Evolutionary conservation across 306 rosid genomes (phyloP), one percentile per base, ranked within the genome.

Genomic region (Dalbergia cultrata): DNA sequence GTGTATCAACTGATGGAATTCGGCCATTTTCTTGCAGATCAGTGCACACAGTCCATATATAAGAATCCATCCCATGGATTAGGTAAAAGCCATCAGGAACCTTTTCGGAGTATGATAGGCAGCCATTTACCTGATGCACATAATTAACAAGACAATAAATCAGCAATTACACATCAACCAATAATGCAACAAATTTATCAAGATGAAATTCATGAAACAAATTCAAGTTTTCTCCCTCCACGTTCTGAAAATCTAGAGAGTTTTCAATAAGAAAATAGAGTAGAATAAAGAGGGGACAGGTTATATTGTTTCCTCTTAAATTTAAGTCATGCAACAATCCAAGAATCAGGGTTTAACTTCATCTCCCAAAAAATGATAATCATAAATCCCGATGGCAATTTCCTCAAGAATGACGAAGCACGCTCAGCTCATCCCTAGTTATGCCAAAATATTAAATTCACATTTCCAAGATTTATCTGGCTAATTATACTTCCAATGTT

Each of bases 11-110:
- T 12, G 99, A 88, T 50, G 99, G 99, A 79, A 96, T 88, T 58
- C 97, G 95, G 82, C 95, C 93, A 88, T 81, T 92, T 77, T 96
- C 99, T 77, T 83, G 93, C 84, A 87, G 84, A 87, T 90, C 97
- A 83, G 93, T 90, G 88, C 99, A 96, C 78, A 96, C 81, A 6
- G 90, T 81, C 99, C 99, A 96, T 52, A 96, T 87, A 87, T 92
- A 93, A 31, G 98, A 92, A 86, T 92, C 90, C 94, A 96, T 89
- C 78, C 99, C 99, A 65, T 85, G 89, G 86, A 96, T 92, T 17
- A 89, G 79, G 86, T 93, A 96, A 87, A 93, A 96, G 59, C 97
- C 99, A 84, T 96, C 98, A 10, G 98, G 98, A 81, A 96, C 83
- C 83, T 88, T 92, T 84, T 92, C 93, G 0, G 72, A 90, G 91